Conservation (phyloP, 179 eudicot species). For the Beta macrorhiza region DNA sequence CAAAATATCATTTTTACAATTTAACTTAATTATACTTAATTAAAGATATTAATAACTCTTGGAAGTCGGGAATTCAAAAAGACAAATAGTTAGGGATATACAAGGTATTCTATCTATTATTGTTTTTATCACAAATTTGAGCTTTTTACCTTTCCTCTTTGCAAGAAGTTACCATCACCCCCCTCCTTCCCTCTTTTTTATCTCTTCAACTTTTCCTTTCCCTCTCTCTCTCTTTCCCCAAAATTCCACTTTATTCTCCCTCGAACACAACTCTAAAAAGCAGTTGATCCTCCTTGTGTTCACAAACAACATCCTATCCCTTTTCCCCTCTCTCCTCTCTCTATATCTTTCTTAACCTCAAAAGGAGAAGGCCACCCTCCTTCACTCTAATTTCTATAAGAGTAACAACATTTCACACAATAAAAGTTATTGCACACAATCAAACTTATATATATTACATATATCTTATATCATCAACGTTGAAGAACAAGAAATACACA, state of each 20-base stretch:
- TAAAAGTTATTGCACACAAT: conserved; percentile 30
- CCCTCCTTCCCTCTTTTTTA: conserved; percentile 23
- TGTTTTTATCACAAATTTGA: background rate
- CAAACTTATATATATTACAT: background rate
- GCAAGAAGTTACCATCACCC: conserved; percentile 63
- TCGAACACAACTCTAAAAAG: conserved; percentile 66
- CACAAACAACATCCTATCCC: conserved; percentile 51
- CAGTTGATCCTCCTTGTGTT: conserved; percentile 73
- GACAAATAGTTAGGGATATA: no score
- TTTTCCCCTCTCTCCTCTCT: conserved; percentile 26
- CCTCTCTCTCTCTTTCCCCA: conserved; percentile 37
- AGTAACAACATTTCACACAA: conserved; percentile 31
- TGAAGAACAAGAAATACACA: background rate
- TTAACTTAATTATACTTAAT: no score
- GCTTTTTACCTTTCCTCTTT: conserved; percentile 47
- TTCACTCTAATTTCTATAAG: conserved; percentile 31
- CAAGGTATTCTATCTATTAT: no score
- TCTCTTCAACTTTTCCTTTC: conserved; percentile 32
- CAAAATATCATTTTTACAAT: no score
- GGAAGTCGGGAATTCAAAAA: no score
- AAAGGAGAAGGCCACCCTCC: conserved; percentile 28
- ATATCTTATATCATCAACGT: conserved; percentile 14
- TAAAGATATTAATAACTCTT: no score
- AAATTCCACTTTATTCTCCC: conserved; percentile 79
- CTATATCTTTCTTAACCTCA: conserved; percentile 32